Evolutionary conservation across 805 yeast species (phyloP).

Genomic region (Candida patagonica): DNA sequence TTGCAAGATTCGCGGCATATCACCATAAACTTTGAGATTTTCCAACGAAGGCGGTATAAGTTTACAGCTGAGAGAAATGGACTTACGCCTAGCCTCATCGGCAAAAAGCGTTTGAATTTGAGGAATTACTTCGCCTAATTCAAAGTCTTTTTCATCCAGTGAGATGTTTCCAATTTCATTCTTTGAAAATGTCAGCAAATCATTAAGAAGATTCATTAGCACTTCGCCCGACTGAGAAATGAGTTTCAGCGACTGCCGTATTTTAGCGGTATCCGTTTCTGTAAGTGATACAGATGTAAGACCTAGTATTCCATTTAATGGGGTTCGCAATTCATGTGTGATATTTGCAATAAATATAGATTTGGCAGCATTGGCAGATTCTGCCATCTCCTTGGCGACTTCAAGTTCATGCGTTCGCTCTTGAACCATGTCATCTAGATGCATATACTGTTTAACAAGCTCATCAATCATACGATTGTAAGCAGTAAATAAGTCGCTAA

Average conservation of each 20-base stretch:
- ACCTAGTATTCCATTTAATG: conserved; percentile 91
- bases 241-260: conserved; percentile 63
- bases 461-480: conserved; percentile 89
- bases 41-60: conserved; percentile 41
- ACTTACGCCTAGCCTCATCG: conserved; percentile 42
- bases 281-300: conserved; percentile 92
- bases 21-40: conserved; percentile 68
- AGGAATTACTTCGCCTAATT: conserved; percentile 61
- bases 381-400: conserved; percentile 30
- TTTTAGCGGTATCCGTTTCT: conserved; percentile 57
- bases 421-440: conserved; percentile 79
- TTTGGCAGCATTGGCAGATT: conserved; percentile 86
- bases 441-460: conserved; percentile 71
- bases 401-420: conserved; percentile 83
- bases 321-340: conserved; percentile 90
- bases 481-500: conserved; percentile 79
- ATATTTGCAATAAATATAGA: conserved; percentile 89
- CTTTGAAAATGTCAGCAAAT: conserved; percentile 78
- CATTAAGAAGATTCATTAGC: conserved; percentile 79
- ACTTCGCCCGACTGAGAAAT: conserved; percentile 87
- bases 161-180: conserved; percentile 79
- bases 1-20: conserved; percentile 80
- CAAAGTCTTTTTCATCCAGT: conserved; percentile 70
- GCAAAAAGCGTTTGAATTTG: conserved; percentile 77
- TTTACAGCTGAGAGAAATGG: conserved; percentile 56